Evolutionary conservation across 169 alveolate species (phyloP), one percentile per base, ranked within the genome.

Genomic region (Cystoisospora suis): DNA sequence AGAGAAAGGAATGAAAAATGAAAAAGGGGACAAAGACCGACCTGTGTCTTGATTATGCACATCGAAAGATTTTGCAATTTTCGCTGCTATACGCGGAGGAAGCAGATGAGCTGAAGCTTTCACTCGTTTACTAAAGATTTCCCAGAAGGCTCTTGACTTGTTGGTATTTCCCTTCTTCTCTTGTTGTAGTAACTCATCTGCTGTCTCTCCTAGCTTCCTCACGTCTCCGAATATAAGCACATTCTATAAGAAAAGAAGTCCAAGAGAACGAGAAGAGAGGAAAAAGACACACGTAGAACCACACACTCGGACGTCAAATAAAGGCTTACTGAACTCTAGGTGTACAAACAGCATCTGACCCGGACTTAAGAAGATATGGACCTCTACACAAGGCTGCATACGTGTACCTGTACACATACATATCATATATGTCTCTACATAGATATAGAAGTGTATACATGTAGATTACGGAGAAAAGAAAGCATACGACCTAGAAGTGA

Each of bases 141-240:
- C 75, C 88, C 88, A 80, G 47, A 80, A 80, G 46, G 75, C 75
- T 0, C 32, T 23, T 2, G 34, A n/a, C 49, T 80, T 80, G 75
- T 27, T 49, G n/a, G n/a, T n/a, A n/a, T n/a, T n/a, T n/a, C n/a
- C n/a, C 56, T 40, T 27, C 83, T 34, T 72, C 58, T 6, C 34
- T 15, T 53, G 65, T 17, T 38, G 83, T 72, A 86, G 75, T 53
- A 86, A 38, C 72, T 86, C 90, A 27, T 38, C 34, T 38, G 90
- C 85, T 0, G 85, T 69, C 49, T 56, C 58, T 17, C 46, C 72
- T 40, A 86, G 69, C 44, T 75, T 34, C 29, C 75, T 65, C 34
- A 69, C 85, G 85, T 86, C 90, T 45, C 59, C 72, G 34, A 75
- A 86, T 56, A 86, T 75, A 40, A 86, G 75, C 3, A 86, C 90